A percentile compares a stretch with the other conserved stretches of the same genome.
Evolutionary conservation across 306 rosid species (phyloP).

Genomic region (Trichosanthes truncata): DNA sequence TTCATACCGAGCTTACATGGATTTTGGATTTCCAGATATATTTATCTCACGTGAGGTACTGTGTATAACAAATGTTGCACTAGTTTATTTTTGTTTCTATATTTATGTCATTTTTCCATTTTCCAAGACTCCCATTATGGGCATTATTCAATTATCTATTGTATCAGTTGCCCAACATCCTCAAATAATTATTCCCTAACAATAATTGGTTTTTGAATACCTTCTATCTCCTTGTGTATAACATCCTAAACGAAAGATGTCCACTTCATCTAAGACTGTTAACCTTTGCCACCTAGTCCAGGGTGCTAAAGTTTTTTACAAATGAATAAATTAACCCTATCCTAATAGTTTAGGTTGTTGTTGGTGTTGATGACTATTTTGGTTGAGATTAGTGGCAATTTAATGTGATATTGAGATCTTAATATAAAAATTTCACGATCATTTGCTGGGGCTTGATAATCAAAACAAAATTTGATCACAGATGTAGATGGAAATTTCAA

Average conservation of each 20-base stretch:
- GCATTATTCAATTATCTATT: background rate
- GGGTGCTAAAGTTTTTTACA: background rate
- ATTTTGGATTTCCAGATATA: conserved; percentile 83
- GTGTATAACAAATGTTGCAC: conserved; percentile 1
- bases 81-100: background rate
- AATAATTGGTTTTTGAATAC: background rate
- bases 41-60: conserved; percentile 94
- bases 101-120: background rate
- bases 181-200: background rate
- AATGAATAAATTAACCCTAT: background rate
- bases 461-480: background rate
- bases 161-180: background rate
- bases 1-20: conserved; percentile 84
- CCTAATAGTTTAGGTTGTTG: background rate
- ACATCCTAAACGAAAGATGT: background rate
- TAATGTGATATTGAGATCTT: background rate
- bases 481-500: background rate
- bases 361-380: background rate
- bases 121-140: background rate
- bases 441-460: background rate
- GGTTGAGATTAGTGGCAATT: background rate
- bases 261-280: background rate
- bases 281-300: background rate
- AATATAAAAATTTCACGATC: background rate
- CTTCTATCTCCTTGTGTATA: background rate